Percentiles rank a stretch among this genome's conserved stretches.
Evolutionary conservation across 805 yeast species (phyloP).

Genomic region (Cyberlindnera lachancei): DNA sequence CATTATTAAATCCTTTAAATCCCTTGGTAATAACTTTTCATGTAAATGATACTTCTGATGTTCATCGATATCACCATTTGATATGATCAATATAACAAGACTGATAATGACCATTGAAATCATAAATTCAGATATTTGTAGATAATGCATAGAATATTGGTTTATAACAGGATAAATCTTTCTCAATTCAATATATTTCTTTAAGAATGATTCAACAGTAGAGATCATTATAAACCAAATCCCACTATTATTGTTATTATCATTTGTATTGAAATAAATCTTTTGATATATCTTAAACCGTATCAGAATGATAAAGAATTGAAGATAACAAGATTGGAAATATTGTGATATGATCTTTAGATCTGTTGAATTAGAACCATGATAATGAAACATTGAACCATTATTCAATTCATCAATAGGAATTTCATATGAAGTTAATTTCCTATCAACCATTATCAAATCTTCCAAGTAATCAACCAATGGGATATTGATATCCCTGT

Average conservation of each 20-base stretch:
- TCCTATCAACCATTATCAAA: conserved; percentile 16
- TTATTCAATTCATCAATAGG: conserved; percentile 7
- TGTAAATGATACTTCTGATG: too few relatives aligned
- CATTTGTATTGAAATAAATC: conserved; percentile 11
- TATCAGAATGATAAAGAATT: conserved; percentile 9
- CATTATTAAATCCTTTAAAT: conserved; percentile 8
- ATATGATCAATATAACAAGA: conserved; percentile 8
- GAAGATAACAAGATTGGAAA: conserved; percentile 15
- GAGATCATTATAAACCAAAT: conserved; percentile 19
- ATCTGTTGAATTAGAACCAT: too few relatives aligned
- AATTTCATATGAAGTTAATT: conserved; percentile 12
- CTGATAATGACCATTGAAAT: conserved; percentile 8
- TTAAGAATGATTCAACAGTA: conserved; percentile 16
- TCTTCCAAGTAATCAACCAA: conserved; percentile 12
- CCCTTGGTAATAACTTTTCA: conserved; percentile 11
- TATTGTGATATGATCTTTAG: conserved; percentile 9
- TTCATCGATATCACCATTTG: too few relatives aligned
- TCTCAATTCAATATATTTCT: conserved; percentile 12
- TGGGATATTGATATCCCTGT: conserved; percentile 5
- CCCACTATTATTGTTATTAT: conserved; percentile 7
- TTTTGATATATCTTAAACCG: conserved; percentile 14
- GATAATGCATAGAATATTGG: conserved; percentile 9
- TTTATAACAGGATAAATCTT: conserved; percentile 10
- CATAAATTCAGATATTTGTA: conserved; percentile 10
- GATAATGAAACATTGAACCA: too few relatives aligned